A percentile compares a stretch with the other conserved stretches of the same genome.
Evolutionary conservation across 345 rosid genomes (phyloP).

Genomic region (Citrus unshiu): DNA sequence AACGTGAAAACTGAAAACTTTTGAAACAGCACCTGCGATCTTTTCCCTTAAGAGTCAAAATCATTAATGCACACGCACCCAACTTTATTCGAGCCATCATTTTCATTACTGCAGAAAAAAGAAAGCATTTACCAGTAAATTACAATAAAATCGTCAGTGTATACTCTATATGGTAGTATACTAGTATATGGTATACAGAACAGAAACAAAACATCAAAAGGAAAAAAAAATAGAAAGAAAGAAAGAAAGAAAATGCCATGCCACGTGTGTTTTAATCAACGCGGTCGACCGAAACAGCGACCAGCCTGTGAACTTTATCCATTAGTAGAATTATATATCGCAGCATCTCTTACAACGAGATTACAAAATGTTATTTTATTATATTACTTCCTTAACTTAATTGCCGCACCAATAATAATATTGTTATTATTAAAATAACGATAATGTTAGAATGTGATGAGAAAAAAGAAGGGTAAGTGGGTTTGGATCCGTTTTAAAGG

Average conservation of each 20-base stretch:
- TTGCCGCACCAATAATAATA: neutral
- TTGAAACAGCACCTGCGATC: neutral
- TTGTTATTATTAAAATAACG: neutral
- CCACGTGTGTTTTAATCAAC: neutral
- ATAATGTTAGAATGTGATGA: neutral
- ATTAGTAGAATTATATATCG: neutral
- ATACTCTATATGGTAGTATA: neutral
- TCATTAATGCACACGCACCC: neutral
- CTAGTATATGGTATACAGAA: no score
- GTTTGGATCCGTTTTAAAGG: conserved; percentile 46
- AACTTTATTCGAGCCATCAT: neutral
- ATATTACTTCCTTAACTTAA: neutral
- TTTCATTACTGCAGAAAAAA: neutral
- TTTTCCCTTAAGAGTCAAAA: neutral
- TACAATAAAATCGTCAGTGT: neutral
- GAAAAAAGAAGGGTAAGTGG: neutral
- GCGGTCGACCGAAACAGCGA: neutral
- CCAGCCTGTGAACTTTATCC: neutral
- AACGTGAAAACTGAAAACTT: neutral
- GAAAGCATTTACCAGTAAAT: neutral
- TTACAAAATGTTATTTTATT: no score
- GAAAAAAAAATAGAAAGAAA: no score
- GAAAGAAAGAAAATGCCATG: neutral
- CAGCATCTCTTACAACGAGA: no score
- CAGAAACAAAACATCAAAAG: neutral